Evolutionary conservation across 495 filamentous ascomycete species (phyloP).

Genomic region (Aspergillus carlsbadensis): DNA sequence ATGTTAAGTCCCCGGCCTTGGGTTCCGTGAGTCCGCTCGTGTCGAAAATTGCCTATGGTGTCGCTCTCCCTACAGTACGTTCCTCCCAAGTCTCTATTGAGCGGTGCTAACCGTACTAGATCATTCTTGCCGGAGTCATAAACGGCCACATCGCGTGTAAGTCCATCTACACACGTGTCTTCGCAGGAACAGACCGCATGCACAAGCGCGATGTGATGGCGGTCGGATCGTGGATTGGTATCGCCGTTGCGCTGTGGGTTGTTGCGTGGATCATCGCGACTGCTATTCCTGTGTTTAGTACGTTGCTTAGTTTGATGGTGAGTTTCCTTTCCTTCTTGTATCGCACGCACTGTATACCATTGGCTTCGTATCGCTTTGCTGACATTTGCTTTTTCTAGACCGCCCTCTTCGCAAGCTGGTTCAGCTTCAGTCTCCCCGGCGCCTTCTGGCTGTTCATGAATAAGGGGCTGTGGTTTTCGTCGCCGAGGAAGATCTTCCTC

Average conservation of each 20-base stretch:
- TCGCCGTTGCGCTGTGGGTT: conserved; percentile 57
- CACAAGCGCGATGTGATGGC: conserved; percentile 55
- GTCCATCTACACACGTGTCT: conserved; percentile 65
- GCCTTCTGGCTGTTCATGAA: conserved; percentile 48
- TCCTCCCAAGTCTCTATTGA: not conserved
- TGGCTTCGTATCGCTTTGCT: too few species aligned
- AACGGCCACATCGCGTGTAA: conserved; percentile 64
- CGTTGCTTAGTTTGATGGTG: conserved; percentile 56
- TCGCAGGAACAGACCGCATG: conserved; percentile 56
- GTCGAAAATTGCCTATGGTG: conserved; percentile 70
- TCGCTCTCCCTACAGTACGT: conserved; percentile 68
- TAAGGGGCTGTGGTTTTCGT: conserved; percentile 33
- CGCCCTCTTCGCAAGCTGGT: conserved; percentile 39
- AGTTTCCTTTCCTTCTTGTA: too few species aligned
- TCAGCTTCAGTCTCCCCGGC: conserved; percentile 36
- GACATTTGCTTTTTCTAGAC: conserved; percentile 31
- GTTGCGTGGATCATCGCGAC: conserved; percentile 71
- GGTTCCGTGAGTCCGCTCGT: conserved; percentile 62
- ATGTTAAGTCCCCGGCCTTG: conserved; percentile 70
- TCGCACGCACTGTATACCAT: too few species aligned
- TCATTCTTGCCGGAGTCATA: conserved; percentile 63
- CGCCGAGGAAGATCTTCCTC: conserved; percentile 34
- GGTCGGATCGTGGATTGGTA: conserved; percentile 54
- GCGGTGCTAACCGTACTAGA: too few species aligned
- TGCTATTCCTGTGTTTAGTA: conserved; percentile 70